Evolutionary conservation across 805 yeast genomes (phyloP), one percentile per base, ranked within the genome.

Genomic region (Barnettozyma wickerhamii): DNA sequence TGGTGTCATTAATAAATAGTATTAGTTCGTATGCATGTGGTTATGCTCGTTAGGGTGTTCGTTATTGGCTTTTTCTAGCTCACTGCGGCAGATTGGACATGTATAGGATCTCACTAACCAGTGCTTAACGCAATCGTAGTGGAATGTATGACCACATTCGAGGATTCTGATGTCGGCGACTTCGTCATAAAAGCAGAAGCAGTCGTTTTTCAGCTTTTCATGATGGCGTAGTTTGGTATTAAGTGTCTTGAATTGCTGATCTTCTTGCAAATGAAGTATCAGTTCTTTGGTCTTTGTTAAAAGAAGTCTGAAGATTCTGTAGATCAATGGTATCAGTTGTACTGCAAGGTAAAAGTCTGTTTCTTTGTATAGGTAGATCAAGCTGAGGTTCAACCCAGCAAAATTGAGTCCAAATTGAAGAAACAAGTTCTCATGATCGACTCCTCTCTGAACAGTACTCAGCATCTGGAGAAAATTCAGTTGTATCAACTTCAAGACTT

Each of bases 41-140:
- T 23, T 9, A 23, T 23, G 26, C 9, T 23, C n/a, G n/a, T n/a
- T n/a, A n/a, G n/a, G n/a, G n/a, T n/a, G n/a, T n/a, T n/a, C n/a
- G n/a, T n/a, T n/a, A n/a, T n/a, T n/a, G n/a, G n/a, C n/a, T n/a
- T n/a, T n/a, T n/a, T n/a, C n/a, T 18, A 19, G n/a, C 6, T 14
- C 35, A 6, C 14, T 23, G 24, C 59, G 43, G 27, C 59, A 54
- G 4, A 52, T 32, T 0, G 59, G 59, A 32, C 59, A 54, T 1
- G 46, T 43, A 21, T 41, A 44, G 2, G 55, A 48, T 19, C 46
- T 50, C 6, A 50, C 43, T 21, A 54, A 29, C 59, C 59, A 54
- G 42, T 49, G 41, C 31, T 51, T 51, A 26, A 54, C 32, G 20
- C 59, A 54, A 0, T 48, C 51, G 23, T 24, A 47, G 29, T 54